Evolutionary conservation across 2,329 filamentous ascomycete genomes (phyloP), one percentile per base, ranked within the genome.

Genomic region (Sporothrix pseudoabietina): DNA sequence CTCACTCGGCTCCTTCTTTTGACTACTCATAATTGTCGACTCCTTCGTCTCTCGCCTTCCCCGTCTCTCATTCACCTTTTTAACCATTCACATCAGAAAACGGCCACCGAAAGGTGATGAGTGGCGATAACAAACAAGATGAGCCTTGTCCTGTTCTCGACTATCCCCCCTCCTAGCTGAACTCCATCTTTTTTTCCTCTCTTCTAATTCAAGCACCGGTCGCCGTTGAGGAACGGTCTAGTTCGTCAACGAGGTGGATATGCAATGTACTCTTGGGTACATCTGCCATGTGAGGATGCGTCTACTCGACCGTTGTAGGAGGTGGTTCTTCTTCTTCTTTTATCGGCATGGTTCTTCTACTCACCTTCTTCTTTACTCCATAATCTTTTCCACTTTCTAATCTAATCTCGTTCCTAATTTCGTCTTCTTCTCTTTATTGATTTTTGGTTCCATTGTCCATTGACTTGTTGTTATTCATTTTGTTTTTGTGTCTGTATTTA

Each of bases 211-310:
- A 52, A 47, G 47, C 47, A 54, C 47, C 65, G 47, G 65, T 30
- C 19, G 7, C 65, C 65, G 65, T 69, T 69, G 44, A 68, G 35
- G 65, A 52, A 49, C 44, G 26, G 44, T 52, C 52, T 68, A 49
- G 44, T n/a, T n/a, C 16, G 52, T 22, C n/a, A 30, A 55, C 35
- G 59, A 7, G 10, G 16, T 19, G 6, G 4, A 22, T 44, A 16
- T 9, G 22, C 35, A n/a, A 30, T 12, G 22, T 26, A 19, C 52
- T 12, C 9, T 55, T 7, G 52, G 7, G 52, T 32, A 59, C 55
- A 39, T 16, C 35, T 39, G 16, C 19, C 59, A 41, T 63, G 59
- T 41, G 35, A 41, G 59, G 22, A 41, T 9, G 10, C 35, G 30
- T 49, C 26, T 49, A 14, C 9, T 9, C 8, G 59, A 63, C 59